Evolutionary conservation across 2,329 filamentous ascomycete genomes (phyloP).

Genomic region (Elsinoe australis): DNA sequence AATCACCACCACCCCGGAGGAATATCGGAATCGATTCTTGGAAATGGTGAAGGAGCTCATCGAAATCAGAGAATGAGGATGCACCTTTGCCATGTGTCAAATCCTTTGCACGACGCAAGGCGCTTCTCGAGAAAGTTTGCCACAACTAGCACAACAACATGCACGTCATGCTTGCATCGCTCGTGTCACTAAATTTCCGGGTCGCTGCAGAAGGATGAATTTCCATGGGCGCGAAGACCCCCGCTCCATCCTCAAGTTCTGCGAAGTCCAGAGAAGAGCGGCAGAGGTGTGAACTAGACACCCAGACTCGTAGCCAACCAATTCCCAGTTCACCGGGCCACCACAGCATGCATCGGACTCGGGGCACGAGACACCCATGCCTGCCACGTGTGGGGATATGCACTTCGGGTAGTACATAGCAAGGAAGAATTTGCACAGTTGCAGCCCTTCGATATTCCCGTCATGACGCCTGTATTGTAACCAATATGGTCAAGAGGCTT

Average conservation of each 20-base stretch:
- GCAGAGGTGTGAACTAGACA: neutral
- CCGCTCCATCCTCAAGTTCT: no score
- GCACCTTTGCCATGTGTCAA: conserved; percentile 1
- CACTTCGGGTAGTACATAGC: neutral
- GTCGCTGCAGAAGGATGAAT: neutral
- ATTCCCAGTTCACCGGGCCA: neutral
- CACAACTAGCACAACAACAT: neutral
- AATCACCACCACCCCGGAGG: conserved; percentile 60
- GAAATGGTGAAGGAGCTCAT: conserved; percentile 44
- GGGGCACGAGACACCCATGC: neutral
- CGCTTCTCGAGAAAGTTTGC: neutral
- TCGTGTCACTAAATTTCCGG: neutral
- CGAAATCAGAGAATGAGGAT: conserved; percentile 24
- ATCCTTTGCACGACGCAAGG: neutral
- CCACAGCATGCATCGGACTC: neutral
- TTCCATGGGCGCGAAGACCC: no score
- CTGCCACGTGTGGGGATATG: neutral
- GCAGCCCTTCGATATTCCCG: neutral
- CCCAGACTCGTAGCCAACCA: no score
- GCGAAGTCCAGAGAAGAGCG: neutral
- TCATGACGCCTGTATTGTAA: neutral
- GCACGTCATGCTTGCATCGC: neutral
- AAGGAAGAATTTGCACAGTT: conserved; percentile 1
- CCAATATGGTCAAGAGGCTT: neutral
- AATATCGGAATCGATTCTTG: conserved; percentile 56